phyloP scores from a whole-genome alignment of 2,329 filamentous ascomycete genomes.

The Colletotrichum sp. region DNA sequence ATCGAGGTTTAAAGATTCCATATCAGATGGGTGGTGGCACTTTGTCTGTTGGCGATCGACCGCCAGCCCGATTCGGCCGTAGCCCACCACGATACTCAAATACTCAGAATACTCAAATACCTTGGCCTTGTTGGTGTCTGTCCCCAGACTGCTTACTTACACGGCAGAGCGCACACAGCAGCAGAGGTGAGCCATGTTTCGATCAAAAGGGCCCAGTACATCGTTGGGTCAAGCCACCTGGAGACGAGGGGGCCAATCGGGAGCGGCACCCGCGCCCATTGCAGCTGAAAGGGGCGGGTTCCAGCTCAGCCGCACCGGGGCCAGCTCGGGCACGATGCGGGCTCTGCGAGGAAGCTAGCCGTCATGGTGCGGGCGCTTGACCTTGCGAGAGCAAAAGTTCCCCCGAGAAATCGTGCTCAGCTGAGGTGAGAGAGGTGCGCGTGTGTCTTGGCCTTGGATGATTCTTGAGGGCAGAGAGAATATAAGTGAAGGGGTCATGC shows the following conservation, averaged over 20 bases:
- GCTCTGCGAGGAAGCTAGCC: not conserved
- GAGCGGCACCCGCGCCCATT: not conserved
- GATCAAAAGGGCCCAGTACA: not conserved
- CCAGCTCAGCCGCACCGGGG: slow-evolving; percentile 11
- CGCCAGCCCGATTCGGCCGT: not conserved
- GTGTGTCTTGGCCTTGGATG: not conserved
- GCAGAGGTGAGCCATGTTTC: not conserved
- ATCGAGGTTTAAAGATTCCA: not conserved
- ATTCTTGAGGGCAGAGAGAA: not conserved
- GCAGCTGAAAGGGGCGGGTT: not conserved
- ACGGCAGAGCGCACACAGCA: not conserved
- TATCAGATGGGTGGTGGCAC: not conserved
- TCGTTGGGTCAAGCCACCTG: not conserved
- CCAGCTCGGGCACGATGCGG: not conserved
- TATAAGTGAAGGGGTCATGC: not conserved
- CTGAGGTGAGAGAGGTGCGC: not conserved
- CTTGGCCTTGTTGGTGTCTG: not conserved
- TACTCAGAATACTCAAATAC: not conserved
- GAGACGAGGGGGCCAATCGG: not conserved
- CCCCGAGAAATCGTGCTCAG: not conserved
- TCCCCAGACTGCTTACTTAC: not conserved
- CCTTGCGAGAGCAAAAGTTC: not conserved
- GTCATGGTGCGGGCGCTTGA: not conserved
- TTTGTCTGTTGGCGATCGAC: not conserved
- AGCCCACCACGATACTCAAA: not conserved